Evolutionary conservation across 2,329 filamentous ascomycete genomes (phyloP).

Genomic region (Paradendryphiella salina): DNA sequence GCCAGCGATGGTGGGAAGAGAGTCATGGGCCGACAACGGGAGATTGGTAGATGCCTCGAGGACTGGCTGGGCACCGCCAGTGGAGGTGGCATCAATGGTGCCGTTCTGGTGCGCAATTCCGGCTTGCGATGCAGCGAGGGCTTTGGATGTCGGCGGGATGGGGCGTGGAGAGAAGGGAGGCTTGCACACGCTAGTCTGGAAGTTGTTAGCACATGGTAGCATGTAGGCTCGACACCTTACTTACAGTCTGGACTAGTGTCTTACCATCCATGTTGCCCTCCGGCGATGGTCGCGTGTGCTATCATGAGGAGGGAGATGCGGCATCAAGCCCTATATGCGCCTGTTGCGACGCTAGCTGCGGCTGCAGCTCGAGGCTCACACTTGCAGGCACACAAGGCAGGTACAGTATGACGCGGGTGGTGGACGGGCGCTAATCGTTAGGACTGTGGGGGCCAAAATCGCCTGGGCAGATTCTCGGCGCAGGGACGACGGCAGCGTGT

Average conservation of each 20-base stretch:
- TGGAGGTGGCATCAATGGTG: background rate
- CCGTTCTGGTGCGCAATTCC: background rate
- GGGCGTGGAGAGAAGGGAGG: conserved; percentile 33
- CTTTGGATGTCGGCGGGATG: conserved; percentile 24
- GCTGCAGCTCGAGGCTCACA: conserved; percentile 8
- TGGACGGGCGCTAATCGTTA: conserved; percentile 5
- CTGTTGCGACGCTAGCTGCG: conserved; percentile 1
- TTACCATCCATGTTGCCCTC: conserved; percentile 25
- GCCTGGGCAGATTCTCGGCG: conserved; percentile 1
- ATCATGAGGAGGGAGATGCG: background rate
- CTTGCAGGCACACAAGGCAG: background rate
- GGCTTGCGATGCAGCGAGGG: conserved; percentile 12
- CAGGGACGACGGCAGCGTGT: background rate
- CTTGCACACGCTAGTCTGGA: conserved; percentile 10
- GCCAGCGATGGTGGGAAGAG: conserved; percentile 42
- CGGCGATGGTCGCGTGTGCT: background rate
- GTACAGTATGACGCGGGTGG: background rate
- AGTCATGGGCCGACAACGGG: conserved; percentile 31
- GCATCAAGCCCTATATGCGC: conserved; percentile 4
- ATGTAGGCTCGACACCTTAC: background rate
- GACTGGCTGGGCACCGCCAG: conserved; percentile 20
- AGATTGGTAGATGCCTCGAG: conserved; percentile 25
- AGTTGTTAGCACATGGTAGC: background rate
- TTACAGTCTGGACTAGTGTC: conserved; percentile 6
- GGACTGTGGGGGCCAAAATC: conserved; percentile 3